These are phyloP conservation scores for Cicer judaicum DNA, from an alignment of 306 rosid species.

Conservation along the genomic window DNA sequence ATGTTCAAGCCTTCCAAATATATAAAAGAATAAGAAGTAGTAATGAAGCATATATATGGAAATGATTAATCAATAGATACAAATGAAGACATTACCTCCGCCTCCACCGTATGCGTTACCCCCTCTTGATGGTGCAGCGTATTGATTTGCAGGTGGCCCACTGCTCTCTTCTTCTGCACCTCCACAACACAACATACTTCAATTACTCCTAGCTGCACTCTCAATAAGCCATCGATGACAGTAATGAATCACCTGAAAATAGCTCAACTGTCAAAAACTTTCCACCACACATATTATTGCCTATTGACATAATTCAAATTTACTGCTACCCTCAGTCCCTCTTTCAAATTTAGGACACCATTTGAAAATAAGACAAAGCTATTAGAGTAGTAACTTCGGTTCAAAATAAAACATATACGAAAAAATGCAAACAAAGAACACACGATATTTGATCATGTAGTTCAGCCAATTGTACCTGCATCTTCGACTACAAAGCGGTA, in stretches of 20 bases:
- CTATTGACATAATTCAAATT: constrained; percentile 5
- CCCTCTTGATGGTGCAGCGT: constrained; percentile 73
- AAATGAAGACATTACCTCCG: constrained; percentile 41
- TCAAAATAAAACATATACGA: no score
- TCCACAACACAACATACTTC: constrained; percentile 86
- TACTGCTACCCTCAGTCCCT: not conserved
- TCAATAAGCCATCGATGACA: constrained; percentile 54
- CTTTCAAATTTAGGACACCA: not conserved
- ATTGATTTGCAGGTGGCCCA: constrained; percentile 72
- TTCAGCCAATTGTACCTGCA: no score
- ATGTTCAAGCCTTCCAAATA: not conserved
- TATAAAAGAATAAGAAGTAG: not conserved
- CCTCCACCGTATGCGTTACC: constrained; percentile 67
- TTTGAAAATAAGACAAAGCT: constrained; percentile 2
- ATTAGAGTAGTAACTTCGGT: no score
- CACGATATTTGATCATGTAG: no score
- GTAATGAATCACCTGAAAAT: constrained; percentile 43
- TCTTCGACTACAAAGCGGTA: no score
- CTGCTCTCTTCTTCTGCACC: constrained; percentile 75
- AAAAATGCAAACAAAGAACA: no score
- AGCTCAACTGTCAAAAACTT: constrained; percentile 18
- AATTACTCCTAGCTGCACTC: constrained; percentile 45
- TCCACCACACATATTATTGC: not conserved
- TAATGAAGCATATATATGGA: not conserved
- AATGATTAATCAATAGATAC: not conserved